Percentiles rank a stretch among this genome's conserved stretches.
Evolutionary conservation across 208 protist genomes (phyloP).

Genomic region (Naegleria gruberi): DNA sequence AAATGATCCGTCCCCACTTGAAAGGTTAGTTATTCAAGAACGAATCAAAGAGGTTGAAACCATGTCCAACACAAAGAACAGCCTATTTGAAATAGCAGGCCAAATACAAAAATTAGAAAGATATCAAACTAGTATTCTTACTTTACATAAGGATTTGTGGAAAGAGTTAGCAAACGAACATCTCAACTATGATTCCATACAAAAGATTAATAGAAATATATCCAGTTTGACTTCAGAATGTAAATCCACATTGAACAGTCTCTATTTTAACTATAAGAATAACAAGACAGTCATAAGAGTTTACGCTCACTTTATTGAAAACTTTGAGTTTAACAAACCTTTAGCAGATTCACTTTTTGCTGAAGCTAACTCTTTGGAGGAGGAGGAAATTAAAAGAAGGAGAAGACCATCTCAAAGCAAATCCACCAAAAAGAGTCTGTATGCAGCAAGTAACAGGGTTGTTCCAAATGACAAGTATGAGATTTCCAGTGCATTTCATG

Average conservation of each 20-base stretch:
- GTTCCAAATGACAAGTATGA: not conserved
- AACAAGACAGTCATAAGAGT: not conserved
- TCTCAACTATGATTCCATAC: not conserved
- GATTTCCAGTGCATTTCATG: not conserved
- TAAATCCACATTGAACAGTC: not conserved
- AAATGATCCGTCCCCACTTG: not conserved
- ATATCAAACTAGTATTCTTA: not conserved
- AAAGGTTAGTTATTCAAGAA: not conserved
- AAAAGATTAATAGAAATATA: not conserved
- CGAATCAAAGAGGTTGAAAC: not conserved
- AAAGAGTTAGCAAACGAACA: not conserved
- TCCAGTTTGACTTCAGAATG: not conserved
- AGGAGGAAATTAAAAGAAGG: not conserved
- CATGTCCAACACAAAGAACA: not conserved
- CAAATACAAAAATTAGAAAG: not conserved
- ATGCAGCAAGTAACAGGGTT: not conserved
- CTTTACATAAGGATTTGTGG: not conserved
- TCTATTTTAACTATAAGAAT: not conserved
- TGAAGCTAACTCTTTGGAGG: not conserved
- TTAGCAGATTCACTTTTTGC: too few species aligned
- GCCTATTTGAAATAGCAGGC: not conserved
- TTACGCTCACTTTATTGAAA: not conserved
- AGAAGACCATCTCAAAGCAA: too few species aligned
- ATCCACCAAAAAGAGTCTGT: not conserved
- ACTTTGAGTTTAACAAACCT: not conserved